Percentiles rank a stretch among this genome's conserved stretches.
phyloP scores from a whole-genome alignment of 257 asterid species.

The Capsicum chinense region DNA sequence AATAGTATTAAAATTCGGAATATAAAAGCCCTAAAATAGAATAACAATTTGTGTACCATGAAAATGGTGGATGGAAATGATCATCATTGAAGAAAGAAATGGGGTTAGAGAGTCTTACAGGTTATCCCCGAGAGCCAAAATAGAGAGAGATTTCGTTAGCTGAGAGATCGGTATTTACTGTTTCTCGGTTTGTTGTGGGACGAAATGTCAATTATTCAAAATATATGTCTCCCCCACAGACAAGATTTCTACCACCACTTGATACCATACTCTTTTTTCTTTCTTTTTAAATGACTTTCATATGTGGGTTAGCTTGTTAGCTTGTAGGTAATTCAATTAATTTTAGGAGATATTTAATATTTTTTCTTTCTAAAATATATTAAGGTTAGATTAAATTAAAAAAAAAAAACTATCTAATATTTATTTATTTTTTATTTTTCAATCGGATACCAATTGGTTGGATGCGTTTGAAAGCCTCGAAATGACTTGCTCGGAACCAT shows the following conservation, averaged over 20 bases:
- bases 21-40: not conserved
- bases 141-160: slow-evolving; percentile 2
- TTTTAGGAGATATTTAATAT: no score
- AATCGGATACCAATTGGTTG: no score
- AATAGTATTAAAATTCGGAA: not conserved
- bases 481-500: no score
- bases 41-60: not conserved
- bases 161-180: slow-evolving; percentile 11
- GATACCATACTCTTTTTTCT: not conserved
- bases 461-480: no score
- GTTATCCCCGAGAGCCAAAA: slow-evolving; percentile 17
- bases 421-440: no score
- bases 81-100: not conserved
- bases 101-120: slow-evolving; percentile 30
- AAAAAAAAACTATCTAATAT: no score
- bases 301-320: no score
- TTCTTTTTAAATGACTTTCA: no score
- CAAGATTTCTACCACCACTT: not conserved
- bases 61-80: not conserved
- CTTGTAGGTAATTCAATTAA: no score
- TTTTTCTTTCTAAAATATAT: no score
- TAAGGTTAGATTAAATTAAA: no score
- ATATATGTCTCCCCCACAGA: not conserved
- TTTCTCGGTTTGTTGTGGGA: slow-evolving; percentile 15
- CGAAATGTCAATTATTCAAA: not conserved